Percentiles rank a stretch among this genome's conserved stretches.
Conservation (phyloP, 495 filamentous ascomycete genomes). For the Sporormia fimetaria region DNA sequence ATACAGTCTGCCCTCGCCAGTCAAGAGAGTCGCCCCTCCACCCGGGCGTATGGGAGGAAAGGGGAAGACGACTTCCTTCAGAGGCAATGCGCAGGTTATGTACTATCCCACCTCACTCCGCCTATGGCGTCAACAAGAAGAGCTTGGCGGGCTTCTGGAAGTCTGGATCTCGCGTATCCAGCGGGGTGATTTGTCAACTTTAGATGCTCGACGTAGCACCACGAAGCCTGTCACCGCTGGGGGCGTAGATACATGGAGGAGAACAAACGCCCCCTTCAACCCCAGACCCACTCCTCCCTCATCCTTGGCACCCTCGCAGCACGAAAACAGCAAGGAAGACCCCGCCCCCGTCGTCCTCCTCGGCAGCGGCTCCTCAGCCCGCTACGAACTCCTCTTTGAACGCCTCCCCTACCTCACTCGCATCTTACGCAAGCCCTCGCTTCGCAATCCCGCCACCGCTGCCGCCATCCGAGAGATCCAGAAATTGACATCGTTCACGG, state of each 20-base stretch:
- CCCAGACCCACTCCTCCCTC: conserved; percentile 16
- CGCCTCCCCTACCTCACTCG: conserved; percentile 72
- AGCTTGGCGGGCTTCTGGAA: conserved; percentile 59
- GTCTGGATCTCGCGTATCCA: conserved; percentile 45
- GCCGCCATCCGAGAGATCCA: conserved; percentile 44
- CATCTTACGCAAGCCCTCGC: conserved; percentile 36
- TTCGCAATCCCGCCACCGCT: conserved; percentile 20
- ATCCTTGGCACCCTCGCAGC: neutral
- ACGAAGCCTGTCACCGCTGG: conserved; percentile 2
- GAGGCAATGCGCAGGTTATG: conserved; percentile 63
- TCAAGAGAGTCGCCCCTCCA: conserved; percentile 48
- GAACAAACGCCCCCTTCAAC: too few relatives aligned
- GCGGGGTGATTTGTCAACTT: conserved; percentile 19
- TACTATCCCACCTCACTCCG: conserved; percentile 72
- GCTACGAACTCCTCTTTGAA: conserved; percentile 66
- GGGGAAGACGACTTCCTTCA: conserved; percentile 29
- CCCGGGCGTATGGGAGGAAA: conserved; percentile 27
- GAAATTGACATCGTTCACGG: conserved; percentile 55
- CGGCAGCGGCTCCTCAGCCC: conserved; percentile 48
- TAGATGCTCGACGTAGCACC: neutral
- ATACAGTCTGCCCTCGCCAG: conserved; percentile 73
- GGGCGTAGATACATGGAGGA: conserved; percentile 30
- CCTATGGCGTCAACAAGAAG: conserved; percentile 66
- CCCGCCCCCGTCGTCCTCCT: conserved; percentile 32
- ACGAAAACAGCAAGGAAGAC: conserved; percentile 1